A percentile compares a stretch with the other conserved stretches of the same genome.
Conservation (phyloP, 257 asterid genomes). For the Capsicum chinense region DNA sequence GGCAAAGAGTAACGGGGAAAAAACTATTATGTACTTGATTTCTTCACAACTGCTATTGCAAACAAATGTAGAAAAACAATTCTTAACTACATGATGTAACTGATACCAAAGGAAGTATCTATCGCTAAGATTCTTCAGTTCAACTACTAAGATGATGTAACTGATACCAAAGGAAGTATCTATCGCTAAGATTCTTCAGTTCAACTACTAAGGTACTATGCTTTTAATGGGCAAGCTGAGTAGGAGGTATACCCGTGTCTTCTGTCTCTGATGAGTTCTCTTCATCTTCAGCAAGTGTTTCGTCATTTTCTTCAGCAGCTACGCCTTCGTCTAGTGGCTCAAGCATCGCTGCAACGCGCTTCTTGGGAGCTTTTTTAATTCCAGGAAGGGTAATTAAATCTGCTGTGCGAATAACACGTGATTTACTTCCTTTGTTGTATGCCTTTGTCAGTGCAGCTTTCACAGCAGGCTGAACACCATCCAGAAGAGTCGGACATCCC, state of each 20-base stretch:
- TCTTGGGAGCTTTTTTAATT: constrained; percentile 79
- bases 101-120: not conserved
- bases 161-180: not conserved
- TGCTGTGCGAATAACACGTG: constrained; percentile 79
- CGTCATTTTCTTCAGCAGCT: constrained; percentile 51
- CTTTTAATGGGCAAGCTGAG: not conserved
- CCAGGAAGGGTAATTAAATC: constrained; percentile 91
- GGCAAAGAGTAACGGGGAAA: not conserved
- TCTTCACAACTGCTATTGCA: not conserved
- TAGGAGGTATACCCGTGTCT: constrained; percentile 62
- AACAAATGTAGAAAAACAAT: not conserved
- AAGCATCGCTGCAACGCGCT: constrained; percentile 92
- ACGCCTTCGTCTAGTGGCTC: constrained; percentile 74
- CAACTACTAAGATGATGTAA: not conserved
- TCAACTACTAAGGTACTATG: not conserved
- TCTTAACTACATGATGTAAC: constrained; percentile 1
- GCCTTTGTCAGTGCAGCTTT: constrained; percentile 91
- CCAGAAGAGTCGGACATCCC: constrained; percentile 86
- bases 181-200: not conserved
- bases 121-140: not conserved
- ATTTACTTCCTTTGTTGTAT: constrained; percentile 89
- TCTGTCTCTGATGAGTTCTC: constrained; percentile 74
- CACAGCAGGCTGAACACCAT: constrained; percentile 84
- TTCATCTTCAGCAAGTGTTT: constrained; percentile 56
- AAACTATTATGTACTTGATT: not conserved